Conservation (phyloP, 345 rosid genomes). For the Sonneratia alba region DNA sequence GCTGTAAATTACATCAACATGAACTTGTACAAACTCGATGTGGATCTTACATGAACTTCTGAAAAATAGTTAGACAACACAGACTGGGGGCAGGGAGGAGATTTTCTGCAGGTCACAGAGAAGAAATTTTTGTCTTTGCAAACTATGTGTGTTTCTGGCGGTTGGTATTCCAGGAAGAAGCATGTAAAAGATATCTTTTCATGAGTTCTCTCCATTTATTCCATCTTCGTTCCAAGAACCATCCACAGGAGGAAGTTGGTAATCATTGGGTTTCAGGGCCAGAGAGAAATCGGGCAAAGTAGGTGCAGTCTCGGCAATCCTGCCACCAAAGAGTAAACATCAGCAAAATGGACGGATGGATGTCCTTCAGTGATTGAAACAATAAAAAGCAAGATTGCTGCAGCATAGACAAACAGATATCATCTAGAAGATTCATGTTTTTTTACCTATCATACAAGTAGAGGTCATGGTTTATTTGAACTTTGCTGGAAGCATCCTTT, state of each 20-base stretch:
- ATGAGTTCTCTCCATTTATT: slow-evolving; percentile 13
- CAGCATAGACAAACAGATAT: background rate
- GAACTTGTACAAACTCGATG: background rate
- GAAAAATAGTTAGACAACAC: background rate
- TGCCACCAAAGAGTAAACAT: slow-evolving; percentile 11
- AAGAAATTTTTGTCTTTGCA: background rate
- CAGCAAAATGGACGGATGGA: background rate
- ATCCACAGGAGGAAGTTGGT: slow-evolving; percentile 55
- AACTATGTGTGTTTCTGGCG: background rate
- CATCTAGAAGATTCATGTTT: background rate
- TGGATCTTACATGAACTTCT: background rate
- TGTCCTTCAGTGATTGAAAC: background rate
- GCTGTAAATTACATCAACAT: background rate
- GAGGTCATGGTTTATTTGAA: slow-evolving; percentile 82
- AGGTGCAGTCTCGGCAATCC: slow-evolving; percentile 95
- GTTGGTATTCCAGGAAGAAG: background rate
- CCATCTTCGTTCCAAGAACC: slow-evolving; percentile 47
- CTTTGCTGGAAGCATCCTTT: slow-evolving; percentile 85
- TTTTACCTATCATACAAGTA: slow-evolving; percentile 74
- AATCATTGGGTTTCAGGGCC: slow-evolving; percentile 88
- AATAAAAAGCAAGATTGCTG: background rate
- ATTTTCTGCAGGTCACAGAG: background rate
- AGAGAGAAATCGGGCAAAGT: slow-evolving; percentile 86
- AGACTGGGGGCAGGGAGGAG: background rate
- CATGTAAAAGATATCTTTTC: background rate